phyloP scores from a whole-genome alignment of 495 filamentous ascomycete species.

The Rusavskia elegans region DNA sequence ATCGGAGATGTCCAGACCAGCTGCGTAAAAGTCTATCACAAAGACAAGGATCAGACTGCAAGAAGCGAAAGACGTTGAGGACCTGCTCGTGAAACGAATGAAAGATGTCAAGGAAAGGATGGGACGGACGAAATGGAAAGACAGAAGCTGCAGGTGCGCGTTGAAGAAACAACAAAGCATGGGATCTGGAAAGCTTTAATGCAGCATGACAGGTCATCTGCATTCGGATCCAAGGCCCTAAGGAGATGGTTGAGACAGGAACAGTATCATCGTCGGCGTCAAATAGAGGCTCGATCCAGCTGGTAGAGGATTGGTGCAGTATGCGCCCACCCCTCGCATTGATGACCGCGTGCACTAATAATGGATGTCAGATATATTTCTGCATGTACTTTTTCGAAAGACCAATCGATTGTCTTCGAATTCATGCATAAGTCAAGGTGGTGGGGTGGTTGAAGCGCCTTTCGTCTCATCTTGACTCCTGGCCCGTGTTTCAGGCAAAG shows the following conservation, averaged over 20 bases:
- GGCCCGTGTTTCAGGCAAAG: neutral
- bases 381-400: neutral
- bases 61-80: neutral
- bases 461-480: neutral
- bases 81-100: conserved; percentile 3
- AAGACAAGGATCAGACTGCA: neutral
- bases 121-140: neutral
- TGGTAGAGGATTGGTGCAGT: neutral
- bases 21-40: neutral
- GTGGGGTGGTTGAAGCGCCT: neutral
- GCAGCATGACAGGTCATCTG: neutral
- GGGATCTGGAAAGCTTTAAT: neutral
- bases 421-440: neutral
- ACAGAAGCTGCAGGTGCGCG: neutral
- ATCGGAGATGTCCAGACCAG: neutral
- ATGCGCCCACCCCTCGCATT: neutral
- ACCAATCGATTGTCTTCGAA: neutral
- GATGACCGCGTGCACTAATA: neutral
- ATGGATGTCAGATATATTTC: neutral
- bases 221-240: neutral
- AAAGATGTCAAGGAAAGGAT: neutral
- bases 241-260: neutral
- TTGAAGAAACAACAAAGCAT: neutral
- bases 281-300: neutral
- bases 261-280: neutral